A percentile compares a stretch with the other conserved stretches of the same genome.
phyloP scores from a whole-genome alignment of 345 rosid species.

The Mercurialis annua region DNA sequence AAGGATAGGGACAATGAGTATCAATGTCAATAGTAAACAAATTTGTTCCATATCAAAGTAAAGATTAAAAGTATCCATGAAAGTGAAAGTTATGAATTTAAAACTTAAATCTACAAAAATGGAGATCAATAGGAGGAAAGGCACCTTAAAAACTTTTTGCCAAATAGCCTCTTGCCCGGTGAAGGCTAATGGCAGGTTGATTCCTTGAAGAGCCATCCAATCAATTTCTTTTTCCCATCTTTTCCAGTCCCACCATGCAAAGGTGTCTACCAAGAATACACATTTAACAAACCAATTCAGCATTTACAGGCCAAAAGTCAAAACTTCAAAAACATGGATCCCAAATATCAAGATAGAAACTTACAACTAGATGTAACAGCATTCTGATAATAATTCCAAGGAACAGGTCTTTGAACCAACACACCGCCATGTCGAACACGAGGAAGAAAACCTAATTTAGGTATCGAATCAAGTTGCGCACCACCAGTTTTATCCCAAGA shows the following conservation, averaged over 20 bases:
- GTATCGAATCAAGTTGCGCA: slow-evolving; percentile 40
- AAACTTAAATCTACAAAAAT: slow-evolving; percentile 8
- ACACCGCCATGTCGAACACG: slow-evolving; percentile 44
- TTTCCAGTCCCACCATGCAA: slow-evolving; percentile 81
- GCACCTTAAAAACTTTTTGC: slow-evolving; percentile 64
- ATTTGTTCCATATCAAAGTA: slow-evolving; percentile 1
- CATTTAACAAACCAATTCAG: background rate
- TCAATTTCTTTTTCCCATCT: slow-evolving; percentile 79
- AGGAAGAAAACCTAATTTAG: slow-evolving; percentile 49
- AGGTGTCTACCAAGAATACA: slow-evolving; percentile 41
- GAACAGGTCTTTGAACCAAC: slow-evolving; percentile 48
- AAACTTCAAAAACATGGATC: background rate
- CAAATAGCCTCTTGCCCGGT: slow-evolving; percentile 75
- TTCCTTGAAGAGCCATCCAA: slow-evolving; percentile 81
- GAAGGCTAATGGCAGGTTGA: slow-evolving; percentile 70
- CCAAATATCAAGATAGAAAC: slow-evolving; percentile 22
- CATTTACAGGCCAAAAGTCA: slow-evolving; percentile 3
- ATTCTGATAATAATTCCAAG: slow-evolving; percentile 80
- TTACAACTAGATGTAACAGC: slow-evolving; percentile 78
- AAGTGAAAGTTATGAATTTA: background rate
- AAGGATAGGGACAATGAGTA: background rate
- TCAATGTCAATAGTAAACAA: background rate
- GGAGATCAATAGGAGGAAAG: slow-evolving; percentile 14
- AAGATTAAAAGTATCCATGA: background rate
- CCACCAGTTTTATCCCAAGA: slow-evolving; percentile 81